These are phyloP conservation scores for Dalbergia cochinchinensis DNA, from an alignment of 306 rosid genomes.

Conservation along the genomic window DNA sequence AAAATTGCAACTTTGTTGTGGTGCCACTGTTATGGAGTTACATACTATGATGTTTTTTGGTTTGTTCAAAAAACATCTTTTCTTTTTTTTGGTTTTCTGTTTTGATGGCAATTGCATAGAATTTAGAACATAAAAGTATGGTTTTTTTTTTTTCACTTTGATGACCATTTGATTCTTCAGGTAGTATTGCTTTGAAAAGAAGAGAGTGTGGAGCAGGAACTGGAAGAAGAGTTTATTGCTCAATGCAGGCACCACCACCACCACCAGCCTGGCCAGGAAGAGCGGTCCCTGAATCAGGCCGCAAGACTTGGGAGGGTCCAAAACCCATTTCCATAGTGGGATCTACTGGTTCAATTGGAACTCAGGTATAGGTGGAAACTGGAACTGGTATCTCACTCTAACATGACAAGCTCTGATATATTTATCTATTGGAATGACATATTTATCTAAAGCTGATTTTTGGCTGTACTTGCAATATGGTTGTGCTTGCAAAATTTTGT, in stretches of 20 bases:
- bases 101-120: slow-evolving; percentile 28
- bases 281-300: slow-evolving; percentile 65
- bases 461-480: slow-evolving; percentile 19
- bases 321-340: slow-evolving; percentile 94
- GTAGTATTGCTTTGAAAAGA: slow-evolving; percentile 69
- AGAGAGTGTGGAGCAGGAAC: slow-evolving; percentile 52
- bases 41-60: slow-evolving; percentile 1
- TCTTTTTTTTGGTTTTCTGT: slow-evolving; percentile 4
- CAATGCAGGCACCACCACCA: slow-evolving; percentile 71
- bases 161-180: slow-evolving; percentile 49
- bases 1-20: slow-evolving; percentile 1
- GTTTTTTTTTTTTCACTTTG: background rate
- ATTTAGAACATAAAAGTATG: background rate
- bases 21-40: slow-evolving; percentile 10
- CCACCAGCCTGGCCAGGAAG: slow-evolving; percentile 99
- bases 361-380: slow-evolving; percentile 69
- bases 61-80: background rate
- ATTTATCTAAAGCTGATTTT: background rate
- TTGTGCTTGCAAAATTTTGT: slow-evolving; percentile 32
- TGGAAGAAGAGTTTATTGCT: slow-evolving; percentile 68
- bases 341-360: slow-evolving; percentile 95
- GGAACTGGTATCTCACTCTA: background rate
- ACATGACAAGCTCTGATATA: slow-evolving; percentile 4
- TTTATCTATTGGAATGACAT: slow-evolving; percentile 2
- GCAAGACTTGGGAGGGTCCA: slow-evolving; percentile 82